phyloP scores from a whole-genome alignment of 129 eudicot genomes.

The Lactuca saligna region DNA sequence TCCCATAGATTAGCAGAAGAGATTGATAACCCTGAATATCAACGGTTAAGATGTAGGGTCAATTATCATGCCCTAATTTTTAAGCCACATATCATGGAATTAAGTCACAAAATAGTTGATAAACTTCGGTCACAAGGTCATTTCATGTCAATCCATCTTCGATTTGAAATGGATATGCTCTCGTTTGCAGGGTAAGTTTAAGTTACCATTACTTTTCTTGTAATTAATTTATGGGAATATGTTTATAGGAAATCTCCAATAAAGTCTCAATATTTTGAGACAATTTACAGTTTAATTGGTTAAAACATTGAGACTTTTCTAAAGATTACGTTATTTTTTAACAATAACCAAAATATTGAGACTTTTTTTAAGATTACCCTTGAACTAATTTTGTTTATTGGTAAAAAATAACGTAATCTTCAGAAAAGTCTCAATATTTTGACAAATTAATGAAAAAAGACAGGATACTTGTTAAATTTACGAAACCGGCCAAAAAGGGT shows the following conservation, averaged over 20 bases:
- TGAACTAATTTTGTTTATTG: too few relatives aligned
- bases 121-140: conserved; percentile 80
- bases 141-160: conserved; percentile 97
- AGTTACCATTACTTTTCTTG: neutral
- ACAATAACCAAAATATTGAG: too few relatives aligned
- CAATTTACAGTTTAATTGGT: neutral
- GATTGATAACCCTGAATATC: conserved; percentile 86
- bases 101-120: conserved; percentile 73
- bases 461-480: too few relatives aligned
- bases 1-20: conserved; percentile 99
- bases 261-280: too few relatives aligned
- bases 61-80: conserved; percentile 90
- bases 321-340: too few relatives aligned
- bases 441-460: too few relatives aligned
- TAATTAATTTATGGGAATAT: too few relatives aligned
- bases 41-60: conserved; percentile 92
- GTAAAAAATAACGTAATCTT: too few relatives aligned
- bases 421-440: too few relatives aligned
- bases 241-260: too few relatives aligned
- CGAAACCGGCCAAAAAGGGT: too few relatives aligned
- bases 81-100: conserved; percentile 83
- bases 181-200: conserved; percentile 88
- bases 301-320: neutral
- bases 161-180: conserved; percentile 98
- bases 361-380: too few relatives aligned